phyloP scores from a whole-genome alignment of 1,284 basidiomycete genomes.

The Cutaneotrichosporon sp. region DNA sequence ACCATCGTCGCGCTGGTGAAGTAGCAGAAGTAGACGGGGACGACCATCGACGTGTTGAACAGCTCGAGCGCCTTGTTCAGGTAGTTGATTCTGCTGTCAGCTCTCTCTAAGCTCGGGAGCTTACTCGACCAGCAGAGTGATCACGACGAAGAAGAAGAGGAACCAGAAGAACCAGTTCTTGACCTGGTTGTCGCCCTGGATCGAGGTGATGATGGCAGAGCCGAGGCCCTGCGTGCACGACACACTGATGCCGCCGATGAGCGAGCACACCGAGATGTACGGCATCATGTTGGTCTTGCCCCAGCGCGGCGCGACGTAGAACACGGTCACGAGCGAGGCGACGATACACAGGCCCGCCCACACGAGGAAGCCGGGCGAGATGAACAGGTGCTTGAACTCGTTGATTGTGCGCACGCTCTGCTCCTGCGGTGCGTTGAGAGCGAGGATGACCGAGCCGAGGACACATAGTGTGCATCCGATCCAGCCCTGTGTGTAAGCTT shows the following conservation, averaged over 20 bases:
- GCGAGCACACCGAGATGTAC: slow-evolving; percentile 90
- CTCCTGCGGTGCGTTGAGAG: slow-evolving; percentile 77
- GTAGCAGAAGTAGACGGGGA: slow-evolving; percentile 65
- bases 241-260: slow-evolving; percentile 96
- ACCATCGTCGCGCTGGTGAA: slow-evolving; percentile 85
- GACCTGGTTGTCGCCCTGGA: slow-evolving; percentile 55
- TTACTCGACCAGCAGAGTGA: slow-evolving; percentile 63
- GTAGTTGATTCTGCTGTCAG: slow-evolving; percentile 74
- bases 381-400: slow-evolving; percentile 78
- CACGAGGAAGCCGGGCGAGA: slow-evolving; percentile 81
- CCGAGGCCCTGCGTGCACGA: slow-evolving; percentile 95
- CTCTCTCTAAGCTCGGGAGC: background rate
- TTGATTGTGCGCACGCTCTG: slow-evolving; percentile 75
- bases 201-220: slow-evolving; percentile 82
- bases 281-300: slow-evolving; percentile 94
- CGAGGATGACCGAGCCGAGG: slow-evolving; percentile 66
- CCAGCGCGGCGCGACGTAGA: slow-evolving; percentile 60
- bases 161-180: slow-evolving; percentile 80
- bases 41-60: slow-evolving; percentile 87
- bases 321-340: slow-evolving; percentile 38
- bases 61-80: slow-evolving; percentile 94
- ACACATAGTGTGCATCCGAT: slow-evolving; percentile 85
- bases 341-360: slow-evolving; percentile 59
- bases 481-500: slow-evolving; percentile 64
- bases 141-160: slow-evolving; percentile 76